Evolutionary conservation across 2,329 filamentous ascomycete genomes (phyloP), one percentile per base, ranked within the genome.

Genomic region (Claviceps pazoutovae): DNA sequence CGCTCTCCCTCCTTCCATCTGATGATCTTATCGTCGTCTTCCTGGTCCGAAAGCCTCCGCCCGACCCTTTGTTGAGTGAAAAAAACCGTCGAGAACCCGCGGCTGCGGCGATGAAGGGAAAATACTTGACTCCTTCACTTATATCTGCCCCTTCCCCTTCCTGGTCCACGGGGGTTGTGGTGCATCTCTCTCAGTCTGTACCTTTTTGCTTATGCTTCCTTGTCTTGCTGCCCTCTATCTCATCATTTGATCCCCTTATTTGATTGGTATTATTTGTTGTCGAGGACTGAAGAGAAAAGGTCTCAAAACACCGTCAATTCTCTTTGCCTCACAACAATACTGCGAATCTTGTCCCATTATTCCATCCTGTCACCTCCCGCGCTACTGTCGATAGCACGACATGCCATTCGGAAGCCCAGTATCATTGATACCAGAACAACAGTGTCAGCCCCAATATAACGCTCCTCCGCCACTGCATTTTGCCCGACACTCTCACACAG

Each of bases 391-490:
- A 36, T 61, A 63, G 51, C 63, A 64, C 56, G 63, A 67, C 36
- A 58, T 61, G 39, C 68, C 62, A 54, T 57, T 64, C 50, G 56
- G 62, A 51, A 68, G 64, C 55, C 58, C 60, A 46, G 68, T 71
- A 43, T 67, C 74, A 61, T 62, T 68, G 48, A 74, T 75, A 53
- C 72, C 70, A 37, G 68, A 70, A 48, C 59, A 65, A 44, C 56
- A 61, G 21, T 21, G 21, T 21, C 21, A 21, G 14, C 56, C 58
- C 45, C 61, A 59, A 53, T 56, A 61, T 53, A 59, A 65, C 55
- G 68, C 63, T 2, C 72, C 72, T 54, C 72, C 72, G 49, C 67
- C 72, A 38, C 56, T 75, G 45, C 72, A 72, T n/a, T 72, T 72
- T n/a, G 72, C 72, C 5, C 64, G 64, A 47, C 60, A 64, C 37